Evolutionary conservation across 129 eudicot species (phyloP).

Genomic region (Arctium minus): DNA sequence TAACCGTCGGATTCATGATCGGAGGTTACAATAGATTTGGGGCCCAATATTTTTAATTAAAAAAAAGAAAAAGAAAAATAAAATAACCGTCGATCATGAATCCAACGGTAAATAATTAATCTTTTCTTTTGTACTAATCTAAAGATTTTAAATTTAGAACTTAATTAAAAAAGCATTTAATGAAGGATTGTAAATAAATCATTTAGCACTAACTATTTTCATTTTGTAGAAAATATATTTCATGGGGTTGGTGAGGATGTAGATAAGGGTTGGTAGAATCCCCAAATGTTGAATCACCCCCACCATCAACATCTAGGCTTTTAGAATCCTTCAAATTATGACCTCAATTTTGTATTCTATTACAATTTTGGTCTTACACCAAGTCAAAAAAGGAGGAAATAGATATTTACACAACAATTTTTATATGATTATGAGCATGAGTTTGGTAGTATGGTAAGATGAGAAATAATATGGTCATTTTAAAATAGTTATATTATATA

Average conservation of each 20-base stretch:
- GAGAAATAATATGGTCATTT: not conserved
- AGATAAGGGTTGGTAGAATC: not conserved
- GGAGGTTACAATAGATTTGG: too few relatives aligned
- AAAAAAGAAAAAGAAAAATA: too few relatives aligned
- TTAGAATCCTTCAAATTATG: not conserved
- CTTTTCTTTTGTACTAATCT: not conserved
- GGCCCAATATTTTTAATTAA: too few relatives aligned
- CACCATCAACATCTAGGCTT: not conserved
- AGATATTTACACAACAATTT: not conserved
- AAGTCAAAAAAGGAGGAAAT: not conserved
- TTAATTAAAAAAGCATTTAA: too few relatives aligned
- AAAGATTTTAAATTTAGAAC: too few relatives aligned
- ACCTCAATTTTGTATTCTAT: not conserved
- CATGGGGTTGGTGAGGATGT: not conserved
- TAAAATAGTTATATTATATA: too few relatives aligned
- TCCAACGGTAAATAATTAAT: too few relatives aligned
- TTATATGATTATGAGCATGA: not conserved
- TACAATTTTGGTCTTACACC: not conserved
- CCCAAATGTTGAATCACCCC: not conserved
- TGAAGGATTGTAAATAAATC: not conserved
- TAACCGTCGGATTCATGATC: too few relatives aligned
- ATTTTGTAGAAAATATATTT: not conserved
- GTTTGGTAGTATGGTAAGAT: not conserved
- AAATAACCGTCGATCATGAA: too few relatives aligned
- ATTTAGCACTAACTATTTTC: not conserved